Conservation (phyloP, 2,329 filamentous ascomycete species). For the Colletotrichum chrysophilum region DNA sequence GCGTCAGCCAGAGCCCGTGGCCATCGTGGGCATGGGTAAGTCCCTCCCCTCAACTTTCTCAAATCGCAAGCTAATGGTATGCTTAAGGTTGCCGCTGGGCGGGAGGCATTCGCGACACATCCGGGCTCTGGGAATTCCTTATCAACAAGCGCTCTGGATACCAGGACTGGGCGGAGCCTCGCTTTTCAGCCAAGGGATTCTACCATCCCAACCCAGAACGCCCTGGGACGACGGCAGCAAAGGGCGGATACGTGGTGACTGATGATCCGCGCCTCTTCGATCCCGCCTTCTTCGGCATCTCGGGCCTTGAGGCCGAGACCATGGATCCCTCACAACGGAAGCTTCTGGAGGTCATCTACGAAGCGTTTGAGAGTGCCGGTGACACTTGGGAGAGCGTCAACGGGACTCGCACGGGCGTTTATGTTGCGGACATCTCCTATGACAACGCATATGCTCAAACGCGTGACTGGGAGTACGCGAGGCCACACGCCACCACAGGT, state of each 20-base stretch:
- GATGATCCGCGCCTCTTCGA: background rate
- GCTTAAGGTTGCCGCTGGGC: background rate
- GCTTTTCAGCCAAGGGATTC: background rate
- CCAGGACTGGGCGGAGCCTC: background rate
- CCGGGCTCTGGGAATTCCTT: conserved; percentile 24
- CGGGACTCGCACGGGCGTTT: background rate
- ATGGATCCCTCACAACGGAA: background rate
- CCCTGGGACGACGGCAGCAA: background rate
- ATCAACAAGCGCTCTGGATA: conserved; percentile 7
- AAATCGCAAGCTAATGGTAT: background rate
- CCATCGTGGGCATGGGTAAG: background rate
- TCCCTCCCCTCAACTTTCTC: fast-evolving
- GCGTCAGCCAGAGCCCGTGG: background rate
- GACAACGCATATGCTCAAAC: background rate
- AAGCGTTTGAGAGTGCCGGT: background rate
- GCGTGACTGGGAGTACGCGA: background rate
- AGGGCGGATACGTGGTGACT: background rate
- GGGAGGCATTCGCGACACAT: background rate
- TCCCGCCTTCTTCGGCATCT: background rate
- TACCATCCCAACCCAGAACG: background rate
- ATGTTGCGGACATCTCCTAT: background rate
- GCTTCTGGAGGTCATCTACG: background rate
- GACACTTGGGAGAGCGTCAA: background rate
- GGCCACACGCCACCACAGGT: background rate
- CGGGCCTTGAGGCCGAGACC: fast-evolving